These are phyloP conservation scores for Leucocoprinus leucothites DNA, from an alignment of 768 basidiomycete genomes.

Conservation along the genomic window DNA sequence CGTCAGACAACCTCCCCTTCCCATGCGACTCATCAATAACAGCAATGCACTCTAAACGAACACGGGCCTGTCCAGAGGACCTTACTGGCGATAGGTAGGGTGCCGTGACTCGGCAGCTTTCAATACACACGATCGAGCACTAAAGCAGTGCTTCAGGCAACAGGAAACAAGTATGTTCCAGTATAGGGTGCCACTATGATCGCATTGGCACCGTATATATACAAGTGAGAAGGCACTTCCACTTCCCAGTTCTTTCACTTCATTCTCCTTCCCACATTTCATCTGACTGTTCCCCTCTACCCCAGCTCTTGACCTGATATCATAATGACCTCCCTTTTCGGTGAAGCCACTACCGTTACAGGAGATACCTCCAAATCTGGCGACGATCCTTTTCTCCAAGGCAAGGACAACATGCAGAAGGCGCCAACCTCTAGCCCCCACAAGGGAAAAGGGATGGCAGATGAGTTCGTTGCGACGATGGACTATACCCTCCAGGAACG, in stretches of 20 bases:
- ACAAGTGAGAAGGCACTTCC: background rate
- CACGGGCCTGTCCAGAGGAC: no score
- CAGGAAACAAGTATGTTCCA: no score
- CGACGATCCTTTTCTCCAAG: conserved; percentile 17
- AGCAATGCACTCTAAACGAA: no score
- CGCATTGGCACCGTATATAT: background rate
- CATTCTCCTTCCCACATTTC: background rate
- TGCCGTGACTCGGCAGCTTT: no score
- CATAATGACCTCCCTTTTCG: conserved; percentile 34
- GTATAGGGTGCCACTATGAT: no score
- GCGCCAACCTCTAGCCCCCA: conserved; percentile 4
- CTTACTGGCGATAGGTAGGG: no score
- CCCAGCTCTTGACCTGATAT: background rate
- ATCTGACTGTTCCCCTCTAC: background rate
- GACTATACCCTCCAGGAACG: conserved; percentile 55
- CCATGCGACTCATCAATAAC: no score
- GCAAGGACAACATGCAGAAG: conserved; percentile 8
- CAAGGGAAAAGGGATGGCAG: conserved; percentile 15
- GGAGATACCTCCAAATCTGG: conserved; percentile 30
- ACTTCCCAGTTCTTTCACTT: background rate
- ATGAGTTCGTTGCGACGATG: conserved; percentile 41
- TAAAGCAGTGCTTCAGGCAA: no score
- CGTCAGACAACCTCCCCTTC: no score
- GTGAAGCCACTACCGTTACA: conserved; percentile 44
- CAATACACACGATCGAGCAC: no score